Evolutionary conservation across 2,329 filamentous ascomycete genomes (phyloP).

Genomic region (Penicillium fuscoglaucum): DNA sequence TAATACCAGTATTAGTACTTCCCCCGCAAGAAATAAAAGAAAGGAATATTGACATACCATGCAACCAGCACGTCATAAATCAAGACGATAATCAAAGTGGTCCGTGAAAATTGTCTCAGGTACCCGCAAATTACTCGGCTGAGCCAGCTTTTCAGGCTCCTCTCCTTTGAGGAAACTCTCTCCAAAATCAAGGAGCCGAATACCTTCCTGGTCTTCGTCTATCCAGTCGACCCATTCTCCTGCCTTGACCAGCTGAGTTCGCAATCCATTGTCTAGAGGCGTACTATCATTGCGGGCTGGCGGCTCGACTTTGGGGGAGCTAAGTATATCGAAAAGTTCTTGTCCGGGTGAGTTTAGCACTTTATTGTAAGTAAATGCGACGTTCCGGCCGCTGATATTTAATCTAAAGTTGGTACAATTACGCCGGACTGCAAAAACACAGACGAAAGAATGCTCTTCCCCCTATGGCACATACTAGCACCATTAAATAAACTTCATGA

Average conservation of each 20-base stretch:
- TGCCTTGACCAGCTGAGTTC: slow-evolving; percentile 24
- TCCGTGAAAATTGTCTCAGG: slow-evolving; percentile 35
- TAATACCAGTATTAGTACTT: slow-evolving; percentile 1
- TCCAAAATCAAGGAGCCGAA: slow-evolving; percentile 24
- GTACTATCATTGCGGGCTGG: slow-evolving; percentile 22
- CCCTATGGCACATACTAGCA: slow-evolving; percentile 31
- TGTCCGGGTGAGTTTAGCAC: slow-evolving; percentile 15
- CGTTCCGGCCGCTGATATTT: too few species aligned
- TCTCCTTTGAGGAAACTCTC: background rate
- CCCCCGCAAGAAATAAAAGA: background rate
- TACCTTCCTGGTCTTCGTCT: slow-evolving; percentile 29
- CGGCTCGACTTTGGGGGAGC: slow-evolving; percentile 17
- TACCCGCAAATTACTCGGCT: slow-evolving; percentile 28
- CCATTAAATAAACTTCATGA: slow-evolving; percentile 31
- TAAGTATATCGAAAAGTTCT: slow-evolving; percentile 18
- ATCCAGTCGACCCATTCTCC: slow-evolving; percentile 25
- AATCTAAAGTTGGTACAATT: slow-evolving; percentile 6
- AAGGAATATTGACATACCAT: slow-evolving; percentile 16
- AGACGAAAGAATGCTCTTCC: slow-evolving; percentile 18
- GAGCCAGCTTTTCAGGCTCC: slow-evolving; percentile 23
- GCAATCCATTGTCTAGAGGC: slow-evolving; percentile 24
- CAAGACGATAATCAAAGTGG: slow-evolving; percentile 33
- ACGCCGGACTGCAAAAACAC: background rate
- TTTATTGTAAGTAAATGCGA: slow-evolving; percentile 13
- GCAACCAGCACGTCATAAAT: slow-evolving; percentile 34